phyloP scores from a whole-genome alignment of 2,329 filamentous ascomycete species.

The Microcyclospora pomicola region DNA sequence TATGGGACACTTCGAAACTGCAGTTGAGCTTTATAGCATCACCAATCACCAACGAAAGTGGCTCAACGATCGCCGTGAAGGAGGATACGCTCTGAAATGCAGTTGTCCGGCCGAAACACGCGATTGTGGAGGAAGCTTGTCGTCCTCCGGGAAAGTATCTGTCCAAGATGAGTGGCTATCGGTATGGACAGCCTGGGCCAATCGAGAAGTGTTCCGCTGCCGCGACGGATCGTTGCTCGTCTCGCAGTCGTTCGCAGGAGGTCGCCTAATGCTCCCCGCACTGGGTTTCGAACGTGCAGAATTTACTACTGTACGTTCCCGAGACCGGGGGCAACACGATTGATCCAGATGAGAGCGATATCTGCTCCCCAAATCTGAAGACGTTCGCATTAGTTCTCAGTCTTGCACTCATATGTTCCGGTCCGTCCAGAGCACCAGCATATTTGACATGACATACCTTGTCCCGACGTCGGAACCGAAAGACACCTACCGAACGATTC shows the following conservation, averaged over 20 bases:
- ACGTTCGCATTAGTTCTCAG: too few relatives aligned
- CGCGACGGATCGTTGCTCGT: slow-evolving; percentile 5
- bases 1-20: too few relatives aligned
- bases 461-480: slow-evolving; percentile 7
- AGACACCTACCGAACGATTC: neutral
- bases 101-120: slow-evolving; percentile 6
- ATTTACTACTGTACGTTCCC: slow-evolving; percentile 20
- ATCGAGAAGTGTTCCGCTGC: slow-evolving; percentile 1
- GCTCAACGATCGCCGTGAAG: too few relatives aligned
- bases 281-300: slow-evolving; percentile 19
- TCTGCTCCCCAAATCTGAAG: slow-evolving; percentile 10
- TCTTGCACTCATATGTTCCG: slow-evolving; percentile 4
- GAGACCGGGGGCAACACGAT: slow-evolving; percentile 15
- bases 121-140: neutral
- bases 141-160: neutral
- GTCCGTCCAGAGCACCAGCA: slow-evolving; percentile 1
- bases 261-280: slow-evolving; percentile 22
- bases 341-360: slow-evolving; percentile 10
- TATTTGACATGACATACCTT: slow-evolving; percentile 11
- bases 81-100: neutral
- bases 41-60: too few relatives aligned
- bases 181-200: slow-evolving; percentile 2
- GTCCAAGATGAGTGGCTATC: too few relatives aligned
- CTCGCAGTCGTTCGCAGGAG: slow-evolving; percentile 25
- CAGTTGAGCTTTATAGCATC: too few relatives aligned